Percentiles rank a stretch among this genome's conserved stretches.
Conservation (phyloP, 1,139 yeast genomes). For the Sugiyamaella xylanicola region DNA sequence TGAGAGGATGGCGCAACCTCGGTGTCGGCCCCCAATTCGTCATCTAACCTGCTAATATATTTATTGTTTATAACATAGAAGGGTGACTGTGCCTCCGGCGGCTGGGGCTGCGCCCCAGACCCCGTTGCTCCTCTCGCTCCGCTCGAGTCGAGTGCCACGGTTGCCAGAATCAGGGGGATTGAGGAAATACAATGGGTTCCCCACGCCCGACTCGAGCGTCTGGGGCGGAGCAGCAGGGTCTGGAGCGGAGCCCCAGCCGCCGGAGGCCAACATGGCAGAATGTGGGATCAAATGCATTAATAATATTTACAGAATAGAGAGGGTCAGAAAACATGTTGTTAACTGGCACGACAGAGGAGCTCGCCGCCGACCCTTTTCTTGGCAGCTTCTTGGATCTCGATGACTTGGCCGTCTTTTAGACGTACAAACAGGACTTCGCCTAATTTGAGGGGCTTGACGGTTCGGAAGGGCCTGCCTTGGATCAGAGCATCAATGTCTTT, state of each 20-base stretch:
- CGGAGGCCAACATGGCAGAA: not conserved
- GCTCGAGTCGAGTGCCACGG: too few relatives aligned
- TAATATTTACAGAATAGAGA: not conserved
- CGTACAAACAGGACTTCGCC: constrained; percentile 83
- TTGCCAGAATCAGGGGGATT: not conserved
- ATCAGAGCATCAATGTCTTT: constrained; percentile 74
- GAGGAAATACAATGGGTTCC: too few relatives aligned
- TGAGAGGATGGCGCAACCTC: constrained; percentile 74
- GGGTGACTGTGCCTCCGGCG: too few relatives aligned
- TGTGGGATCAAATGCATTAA: constrained; percentile 2
- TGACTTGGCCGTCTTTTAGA: constrained; percentile 52
- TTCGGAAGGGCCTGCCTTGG: constrained; percentile 72
- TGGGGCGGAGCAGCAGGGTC: not conserved
- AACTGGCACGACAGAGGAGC: constrained; percentile 77
- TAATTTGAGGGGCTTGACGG: constrained; percentile 79
- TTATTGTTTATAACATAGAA: not conserved
- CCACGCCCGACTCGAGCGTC: not conserved
- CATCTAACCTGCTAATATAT: constrained; percentile 39
- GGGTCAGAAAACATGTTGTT: constrained; percentile 17
- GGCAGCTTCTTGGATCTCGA: constrained; percentile 85
- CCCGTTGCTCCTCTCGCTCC: too few relatives aligned
- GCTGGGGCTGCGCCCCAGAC: too few relatives aligned
- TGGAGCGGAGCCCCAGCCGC: not conserved
- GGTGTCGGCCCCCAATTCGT: constrained; percentile 64
- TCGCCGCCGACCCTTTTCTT: constrained; percentile 71